These are phyloP conservation scores for Xylaria sp. DNA, from an alignment of 2,329 filamentous ascomycete species.

Conservation along the genomic window DNA sequence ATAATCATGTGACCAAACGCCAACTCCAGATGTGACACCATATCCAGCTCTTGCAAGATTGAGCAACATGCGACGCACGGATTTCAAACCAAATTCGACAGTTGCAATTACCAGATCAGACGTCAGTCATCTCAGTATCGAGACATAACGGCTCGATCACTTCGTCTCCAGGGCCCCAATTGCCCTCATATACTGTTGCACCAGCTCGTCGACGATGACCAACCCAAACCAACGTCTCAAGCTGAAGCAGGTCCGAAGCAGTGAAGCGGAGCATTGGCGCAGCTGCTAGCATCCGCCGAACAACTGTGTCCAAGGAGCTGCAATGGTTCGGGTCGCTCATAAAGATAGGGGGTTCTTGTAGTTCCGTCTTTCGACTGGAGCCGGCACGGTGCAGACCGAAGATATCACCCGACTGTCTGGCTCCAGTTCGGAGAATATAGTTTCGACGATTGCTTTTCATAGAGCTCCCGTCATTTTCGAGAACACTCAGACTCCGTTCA, in stretches of 20 bases:
- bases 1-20: constrained; percentile 44
- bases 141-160: constrained; percentile 51
- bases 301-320: constrained; percentile 83
- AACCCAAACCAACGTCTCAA: constrained; percentile 83
- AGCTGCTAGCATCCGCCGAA: constrained; percentile 87
- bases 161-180: constrained; percentile 83
- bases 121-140: constrained; percentile 70
- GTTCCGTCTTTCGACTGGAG: constrained; percentile 59
- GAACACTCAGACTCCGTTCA: constrained; percentile 51
- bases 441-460: constrained; percentile 38
- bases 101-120: constrained; percentile 50
- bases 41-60: constrained; percentile 47
- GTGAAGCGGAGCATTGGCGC: constrained; percentile 77
- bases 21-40: constrained; percentile 42
- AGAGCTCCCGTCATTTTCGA: constrained; percentile 44
- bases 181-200: constrained; percentile 95
- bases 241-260: constrained; percentile 76
- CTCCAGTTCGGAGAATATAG: constrained; percentile 42
- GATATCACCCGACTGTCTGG: constrained; percentile 52
- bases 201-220: constrained; percentile 79
- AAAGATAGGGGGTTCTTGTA: constrained; percentile 78
- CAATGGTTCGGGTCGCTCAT: constrained; percentile 81
- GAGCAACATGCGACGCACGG: constrained; percentile 44
- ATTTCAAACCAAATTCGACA: constrained; percentile 38
- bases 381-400: constrained; percentile 61